Percentiles rank a stretch among this genome's conserved stretches.
Evolutionary conservation across 192 early-diverging fungal species (phyloP).

Genomic region (Fimicolochytrium jonesii): DNA sequence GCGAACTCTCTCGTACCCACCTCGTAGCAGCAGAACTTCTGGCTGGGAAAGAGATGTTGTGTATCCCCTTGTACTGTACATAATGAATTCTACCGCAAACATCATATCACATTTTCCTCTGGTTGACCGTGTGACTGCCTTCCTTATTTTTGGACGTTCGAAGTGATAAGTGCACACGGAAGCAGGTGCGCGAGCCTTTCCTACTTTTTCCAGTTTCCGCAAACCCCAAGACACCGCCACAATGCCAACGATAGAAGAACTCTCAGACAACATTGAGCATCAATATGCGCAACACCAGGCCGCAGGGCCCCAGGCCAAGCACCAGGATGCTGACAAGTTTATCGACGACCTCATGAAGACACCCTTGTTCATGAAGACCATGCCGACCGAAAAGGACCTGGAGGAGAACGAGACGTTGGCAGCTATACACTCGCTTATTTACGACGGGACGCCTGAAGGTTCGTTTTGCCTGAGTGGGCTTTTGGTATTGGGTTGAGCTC

Average conservation of each 20-base stretch:
- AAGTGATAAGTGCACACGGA: too few species aligned
- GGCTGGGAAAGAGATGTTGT: too few species aligned
- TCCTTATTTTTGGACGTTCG: too few species aligned
- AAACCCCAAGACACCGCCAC: not conserved
- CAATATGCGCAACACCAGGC: not conserved
- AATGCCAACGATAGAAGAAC: slow-evolving; percentile 8
- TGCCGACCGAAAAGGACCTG: slow-evolving; percentile 64
- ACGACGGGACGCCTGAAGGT: slow-evolving; percentile 93
- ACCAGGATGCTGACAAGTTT: slow-evolving; percentile 14
- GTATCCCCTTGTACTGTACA: too few species aligned
- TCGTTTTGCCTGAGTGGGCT: not conserved
- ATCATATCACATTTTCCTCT: too few species aligned
- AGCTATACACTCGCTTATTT: slow-evolving; percentile 79
- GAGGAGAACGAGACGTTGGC: slow-evolving; percentile 70
- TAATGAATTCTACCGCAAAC: too few species aligned
- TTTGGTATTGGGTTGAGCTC: not conserved
- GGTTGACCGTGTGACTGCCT: too few species aligned
- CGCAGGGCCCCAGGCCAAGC: slow-evolving; percentile 17
- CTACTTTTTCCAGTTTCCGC: too few species aligned
- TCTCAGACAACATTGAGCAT: not conserved
- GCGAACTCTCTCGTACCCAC: too few species aligned
- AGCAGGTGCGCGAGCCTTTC: too few species aligned
- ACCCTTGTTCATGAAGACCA: slow-evolving; percentile 91
- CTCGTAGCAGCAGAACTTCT: too few species aligned
- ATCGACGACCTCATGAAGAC: slow-evolving; percentile 45